Conservation (phyloP, 164 flowering plant species). For the Vitis rotundifolia region DNA sequence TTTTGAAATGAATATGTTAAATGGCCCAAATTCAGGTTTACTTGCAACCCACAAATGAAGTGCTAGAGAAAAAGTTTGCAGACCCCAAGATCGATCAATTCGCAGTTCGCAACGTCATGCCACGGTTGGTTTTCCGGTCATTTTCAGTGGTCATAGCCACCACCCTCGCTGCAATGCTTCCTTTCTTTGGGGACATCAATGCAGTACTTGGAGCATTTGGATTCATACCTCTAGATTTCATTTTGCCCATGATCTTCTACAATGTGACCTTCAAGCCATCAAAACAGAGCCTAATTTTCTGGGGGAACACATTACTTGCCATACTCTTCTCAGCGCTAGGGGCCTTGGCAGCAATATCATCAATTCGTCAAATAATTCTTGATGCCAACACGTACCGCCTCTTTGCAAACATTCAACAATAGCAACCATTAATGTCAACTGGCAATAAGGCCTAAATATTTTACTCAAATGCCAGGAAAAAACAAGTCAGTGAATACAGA, state of each 20-base stretch:
- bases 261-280: conserved; percentile 54
- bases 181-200: conserved; percentile 58
- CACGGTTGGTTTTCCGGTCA: conserved; percentile 38
- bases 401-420: conserved; percentile 42
- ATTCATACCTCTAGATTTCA: conserved; percentile 52
- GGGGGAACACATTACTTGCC: conserved; percentile 38
- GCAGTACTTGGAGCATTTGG: conserved; percentile 58
- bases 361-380: conserved; percentile 48
- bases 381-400: conserved; percentile 50
- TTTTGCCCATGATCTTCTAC: conserved; percentile 46
- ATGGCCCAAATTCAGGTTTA: conserved; percentile 32
- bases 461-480: too few species aligned
- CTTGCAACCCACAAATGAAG: conserved; percentile 60
- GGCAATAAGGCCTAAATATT: too few species aligned
- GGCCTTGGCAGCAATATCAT: conserved; percentile 36
- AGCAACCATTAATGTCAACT: too few species aligned
- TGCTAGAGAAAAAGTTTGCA: conserved; percentile 35
- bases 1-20: too few species aligned
- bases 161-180: conserved; percentile 45
- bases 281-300: conserved; percentile 28
- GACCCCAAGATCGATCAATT: conserved; percentile 43
- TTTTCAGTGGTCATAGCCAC: conserved; percentile 39
- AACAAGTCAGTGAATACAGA: too few species aligned
- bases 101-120: conserved; percentile 38
- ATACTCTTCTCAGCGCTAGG: conserved; percentile 26